Conservation (phyloP, 23 red algal genomes). For the Gracilaria gracilis region DNA sequence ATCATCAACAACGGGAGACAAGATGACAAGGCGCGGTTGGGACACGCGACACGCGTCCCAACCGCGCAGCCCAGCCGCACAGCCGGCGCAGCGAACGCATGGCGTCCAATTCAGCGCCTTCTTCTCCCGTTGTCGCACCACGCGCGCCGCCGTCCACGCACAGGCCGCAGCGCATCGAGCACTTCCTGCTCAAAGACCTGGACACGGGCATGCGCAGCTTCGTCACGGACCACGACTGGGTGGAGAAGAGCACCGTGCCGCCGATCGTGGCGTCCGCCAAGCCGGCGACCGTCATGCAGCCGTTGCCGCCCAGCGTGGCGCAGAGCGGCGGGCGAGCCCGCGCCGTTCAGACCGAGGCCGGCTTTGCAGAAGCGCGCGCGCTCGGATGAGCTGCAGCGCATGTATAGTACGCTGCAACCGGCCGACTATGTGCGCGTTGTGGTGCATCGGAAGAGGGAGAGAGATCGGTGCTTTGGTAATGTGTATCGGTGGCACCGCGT, state of each 20-base stretch:
- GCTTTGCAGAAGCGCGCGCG: conserved; percentile 36
- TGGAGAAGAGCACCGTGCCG: conserved; percentile 46
- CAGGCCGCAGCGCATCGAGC: conserved; percentile 32
- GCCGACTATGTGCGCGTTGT: conserved; percentile 71
- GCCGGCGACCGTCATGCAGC: too few species aligned
- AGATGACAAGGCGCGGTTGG: too few species aligned
- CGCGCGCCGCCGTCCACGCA: background rate
- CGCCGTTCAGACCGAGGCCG: too few species aligned
- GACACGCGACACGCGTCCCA: too few species aligned
- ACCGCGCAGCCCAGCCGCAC: too few species aligned
- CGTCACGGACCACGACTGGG: conserved; percentile 72
- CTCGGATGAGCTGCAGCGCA: conserved; percentile 54
- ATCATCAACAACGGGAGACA: too few species aligned
- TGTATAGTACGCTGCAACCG: conserved; percentile 26
- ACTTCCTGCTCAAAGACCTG: too few species aligned
- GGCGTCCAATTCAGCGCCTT: too few species aligned
- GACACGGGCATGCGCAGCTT: conserved; percentile 69
- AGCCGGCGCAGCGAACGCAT: too few species aligned
- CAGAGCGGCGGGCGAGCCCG: too few species aligned
- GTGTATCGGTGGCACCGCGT: conserved; percentile 73
- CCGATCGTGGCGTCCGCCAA: background rate
- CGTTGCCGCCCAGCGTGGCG: too few species aligned
- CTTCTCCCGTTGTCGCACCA: too few species aligned
- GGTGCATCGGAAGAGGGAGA: conserved; percentile 53
- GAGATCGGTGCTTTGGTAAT: conserved; percentile 61